These are phyloP conservation scores for Butyriboletus loyo DNA, from an alignment of 768 basidiomycete species.

Conservation along the genomic window DNA sequence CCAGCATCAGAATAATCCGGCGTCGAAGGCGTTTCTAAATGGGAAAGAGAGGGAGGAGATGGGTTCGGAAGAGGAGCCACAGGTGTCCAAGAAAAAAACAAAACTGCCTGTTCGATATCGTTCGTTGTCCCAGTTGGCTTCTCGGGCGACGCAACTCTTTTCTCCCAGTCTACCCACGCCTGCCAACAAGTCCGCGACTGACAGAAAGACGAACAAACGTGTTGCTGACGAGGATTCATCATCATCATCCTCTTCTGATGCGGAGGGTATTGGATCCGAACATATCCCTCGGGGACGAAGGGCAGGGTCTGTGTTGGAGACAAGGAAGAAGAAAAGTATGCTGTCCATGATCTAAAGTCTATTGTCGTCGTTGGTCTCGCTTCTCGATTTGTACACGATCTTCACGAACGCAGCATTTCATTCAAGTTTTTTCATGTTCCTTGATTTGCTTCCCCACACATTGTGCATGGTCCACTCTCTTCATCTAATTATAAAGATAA, in stretches of 20 bases:
- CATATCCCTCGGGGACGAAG: conserved; percentile 60
- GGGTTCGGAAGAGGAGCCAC: conserved; percentile 23
- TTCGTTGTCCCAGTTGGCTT: conserved; percentile 52
- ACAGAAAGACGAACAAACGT: conserved; percentile 26
- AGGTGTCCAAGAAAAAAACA: conserved; percentile 19
- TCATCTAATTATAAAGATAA: not conserved
- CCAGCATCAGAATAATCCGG: conserved; percentile 32
- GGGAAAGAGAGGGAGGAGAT: conserved; percentile 39
- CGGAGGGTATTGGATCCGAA: conserved; percentile 30
- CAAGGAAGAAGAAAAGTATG: conserved; percentile 26
- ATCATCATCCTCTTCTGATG: conserved; percentile 41
- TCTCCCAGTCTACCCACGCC: conserved; percentile 38
- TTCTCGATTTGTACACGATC: not conserved
- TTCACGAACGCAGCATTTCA: not conserved
- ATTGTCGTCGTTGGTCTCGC: not conserved
- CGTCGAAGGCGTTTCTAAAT: not conserved
- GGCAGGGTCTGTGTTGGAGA: conserved; percentile 42
- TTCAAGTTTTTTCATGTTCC: not conserved
- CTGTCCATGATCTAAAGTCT: conserved; percentile 3
- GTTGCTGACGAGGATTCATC: conserved; percentile 24
- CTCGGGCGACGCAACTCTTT: conserved; percentile 25
- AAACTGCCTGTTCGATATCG: conserved; percentile 33
- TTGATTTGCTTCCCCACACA: not conserved
- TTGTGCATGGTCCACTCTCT: not conserved
- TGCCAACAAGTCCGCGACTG: conserved; percentile 24